Evolutionary conservation across 176 grass and related monocot genomes (phyloP), one percentile per base, ranked within the genome.

Genomic region (Triticum timopheevii): DNA sequence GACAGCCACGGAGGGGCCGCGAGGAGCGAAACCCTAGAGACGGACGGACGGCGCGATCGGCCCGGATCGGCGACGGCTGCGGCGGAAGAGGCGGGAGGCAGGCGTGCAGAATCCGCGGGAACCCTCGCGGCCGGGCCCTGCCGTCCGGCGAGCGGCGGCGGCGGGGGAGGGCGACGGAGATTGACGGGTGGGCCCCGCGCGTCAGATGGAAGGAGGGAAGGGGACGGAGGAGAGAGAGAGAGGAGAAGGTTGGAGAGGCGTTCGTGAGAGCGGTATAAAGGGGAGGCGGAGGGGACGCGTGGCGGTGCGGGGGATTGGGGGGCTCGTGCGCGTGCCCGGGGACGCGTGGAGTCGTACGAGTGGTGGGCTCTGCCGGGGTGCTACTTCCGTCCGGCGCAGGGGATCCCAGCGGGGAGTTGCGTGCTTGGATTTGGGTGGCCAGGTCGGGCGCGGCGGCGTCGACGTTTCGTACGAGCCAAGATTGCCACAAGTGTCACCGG

Each of bases 91-190:
- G 73, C 13, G 42, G 73, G 7, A n/a, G 75, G 66, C 36, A 1
- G 38, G 5, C 11, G 47, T 0, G 42, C 33, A 38, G 73, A 22
- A 13, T 2, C 71, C 22, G 27, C 42, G 17, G 13, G 15, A 22
- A 27, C 34, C 69, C 76, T 69, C 35, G 76, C 28, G 72, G 81
- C 77, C 77, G 49, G 72, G 69, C 62, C 81, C 85, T 76, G 71
- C 90, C 86, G 82, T 82, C 90, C 86, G 86, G 78, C 82, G 78
- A 91, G 78, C 77, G 71, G 90, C 71, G 77, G 82, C 81, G 77
- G 69, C 84, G 75, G 61, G 36, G 19, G 39, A 47, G 44, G 49
- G 2, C 20, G 7, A 1, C 8, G 33, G 82, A 27, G 62, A 78
- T 23, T 65, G 82, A 33, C 71, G 33, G 78, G 77, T 85, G 86